phyloP scores from a whole-genome alignment of 176 grass and related monocot genomes.

The Paspalum vaginatum region DNA sequence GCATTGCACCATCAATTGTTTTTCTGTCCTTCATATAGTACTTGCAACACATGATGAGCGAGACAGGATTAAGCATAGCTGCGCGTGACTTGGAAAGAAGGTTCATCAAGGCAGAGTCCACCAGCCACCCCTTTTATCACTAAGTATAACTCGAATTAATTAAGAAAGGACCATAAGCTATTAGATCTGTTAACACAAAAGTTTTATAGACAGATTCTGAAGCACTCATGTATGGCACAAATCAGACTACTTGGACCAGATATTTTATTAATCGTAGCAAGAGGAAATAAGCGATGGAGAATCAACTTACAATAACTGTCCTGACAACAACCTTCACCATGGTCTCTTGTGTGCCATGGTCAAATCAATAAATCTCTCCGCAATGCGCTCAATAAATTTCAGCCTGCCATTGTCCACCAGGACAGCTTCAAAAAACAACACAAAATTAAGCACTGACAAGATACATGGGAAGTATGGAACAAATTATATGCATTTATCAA shows the following conservation, averaged over 20 bases:
- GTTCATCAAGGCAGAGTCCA: too few species aligned
- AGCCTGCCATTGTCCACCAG: constrained; percentile 92
- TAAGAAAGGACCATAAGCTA: too few species aligned
- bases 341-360: constrained; percentile 89
- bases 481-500: constrained; percentile 16
- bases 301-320: constrained; percentile 82
- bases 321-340: constrained; percentile 88
- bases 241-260: constrained; percentile 12
- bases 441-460: constrained; percentile 21
- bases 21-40: too few species aligned
- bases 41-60: too few species aligned
- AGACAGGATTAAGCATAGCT: too few species aligned
- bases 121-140: too few species aligned
- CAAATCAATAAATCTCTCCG: constrained; percentile 91
- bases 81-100: too few species aligned
- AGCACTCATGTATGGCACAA: too few species aligned
- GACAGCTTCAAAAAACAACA: constrained; percentile 57
- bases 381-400: constrained; percentile 70
- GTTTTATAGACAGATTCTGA: too few species aligned
- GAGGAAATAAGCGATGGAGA: constrained; percentile 13
- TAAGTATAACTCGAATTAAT: too few species aligned
- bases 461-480: not conserved
- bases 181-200: too few species aligned
- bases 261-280: constrained; percentile 4
- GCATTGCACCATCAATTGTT: too few species aligned